Evolutionary conservation across 2,329 filamentous ascomycete species (phyloP), one percentile per base, ranked within the genome.

Genomic region (Emmonsiellopsis sp.): DNA sequence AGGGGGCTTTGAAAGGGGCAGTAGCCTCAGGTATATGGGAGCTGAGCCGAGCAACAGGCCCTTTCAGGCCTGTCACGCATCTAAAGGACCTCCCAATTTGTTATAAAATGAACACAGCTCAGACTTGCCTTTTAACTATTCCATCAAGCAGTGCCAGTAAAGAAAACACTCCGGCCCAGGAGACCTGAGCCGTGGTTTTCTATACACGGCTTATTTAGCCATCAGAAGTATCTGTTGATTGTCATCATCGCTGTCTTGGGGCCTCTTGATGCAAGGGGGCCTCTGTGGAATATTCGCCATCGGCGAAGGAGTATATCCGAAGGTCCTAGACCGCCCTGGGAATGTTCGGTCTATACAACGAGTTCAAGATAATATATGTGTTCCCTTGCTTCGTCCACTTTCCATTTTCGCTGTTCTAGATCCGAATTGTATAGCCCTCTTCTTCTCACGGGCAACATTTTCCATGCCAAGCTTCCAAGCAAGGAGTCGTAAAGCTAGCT

Each of bases 371-470:
- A 74, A 59, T 6, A 80, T 61, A 46, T 82, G 79, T 3, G 87
- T 89, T 0, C 87, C 87, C 62, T 86, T 89, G 10, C 79, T 79
- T 62, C 76, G 81, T 38, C 75, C 71, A 46, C 64, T 71, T 65
- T 89, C 84, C 83, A 92, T 91, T 73, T 91, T 93, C 11, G 88
- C 88, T 3, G 87, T 91, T 60, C 87, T 77, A 2, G 88, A 83
- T 11, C 88, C 88, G 64, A 93, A 93, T 69, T 93, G 88, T 54
- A 91, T 90, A 15, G 92, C 92, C 64, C 91, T 79, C 72, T 98
- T 98, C 78, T 93, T 95, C 70, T 97, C 91, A n/a, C 73, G 73
- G 4, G 92, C 85, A 1, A 90, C 87, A 5, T 70, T 72, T 2
- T 68, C 68, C 80, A 97, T 84, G 2, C 85, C 87, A 37, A 96